Base-by-base conservation (phyloP, 805 yeast species). In the Millerozyma miso region DNA sequence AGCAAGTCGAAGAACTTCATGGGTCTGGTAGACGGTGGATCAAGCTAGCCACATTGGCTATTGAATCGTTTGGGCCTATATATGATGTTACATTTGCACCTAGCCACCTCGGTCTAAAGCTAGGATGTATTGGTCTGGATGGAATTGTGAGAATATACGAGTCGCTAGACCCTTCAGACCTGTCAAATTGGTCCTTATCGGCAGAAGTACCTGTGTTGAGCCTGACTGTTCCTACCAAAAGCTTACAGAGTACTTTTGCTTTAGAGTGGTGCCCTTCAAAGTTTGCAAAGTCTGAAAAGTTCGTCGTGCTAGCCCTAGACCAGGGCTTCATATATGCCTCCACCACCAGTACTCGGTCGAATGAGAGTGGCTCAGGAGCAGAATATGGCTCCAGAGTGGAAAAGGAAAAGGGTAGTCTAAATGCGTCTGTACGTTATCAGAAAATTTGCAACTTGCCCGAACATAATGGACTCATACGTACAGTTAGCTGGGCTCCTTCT, bases 401-500 rank as follows among this genome's bases (percentile, higher is more conserved):
- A 3, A 54, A 52, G 4, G 46, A 41, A 7, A 14, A 38, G 10
- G 31, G 34, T 5, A 29, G 33, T 31, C 7, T 26, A 18, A 50
- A 53, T 8, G 34, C 46, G 10, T 35, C 46, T 26, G 47, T 52
- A 13, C 81, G 76, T 54, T 72, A 77, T 48, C 67, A 69, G 10
- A 72, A 76, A 41, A 80, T 80, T 0, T 80, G 85, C 29, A 79
- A 78, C 46, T 69, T 91, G 18, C 85, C 89, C 2, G 97, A 88
- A 33, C 97, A 90, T 59, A 75, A 78, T 41, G 96, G 96, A 2
- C 72, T 91, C 33, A 88, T 91, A 29, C 73, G 98, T 55, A 85
- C 89, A 14, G 88, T 90, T 4, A 76, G 90, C 23, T 91, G 99
- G 99, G 98, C 98, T 0, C 97, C 98, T 2, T 80, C 95, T 0